Conservation (phyloP, 345 rosid species). For the Eucalyptus urophylla region DNA sequence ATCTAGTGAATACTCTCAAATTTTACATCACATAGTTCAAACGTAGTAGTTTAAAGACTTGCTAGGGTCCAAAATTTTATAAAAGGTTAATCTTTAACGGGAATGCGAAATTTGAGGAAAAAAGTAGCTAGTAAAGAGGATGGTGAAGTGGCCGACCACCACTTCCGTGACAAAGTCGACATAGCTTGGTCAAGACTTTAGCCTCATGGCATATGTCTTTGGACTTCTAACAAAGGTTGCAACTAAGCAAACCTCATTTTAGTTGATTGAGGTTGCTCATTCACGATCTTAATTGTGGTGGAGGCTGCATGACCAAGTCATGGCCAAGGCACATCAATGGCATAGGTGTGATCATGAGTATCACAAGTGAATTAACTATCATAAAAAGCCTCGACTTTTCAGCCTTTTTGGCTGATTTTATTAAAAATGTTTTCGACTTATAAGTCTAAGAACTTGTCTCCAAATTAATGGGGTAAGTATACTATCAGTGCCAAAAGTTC, state of each 20-base stretch:
- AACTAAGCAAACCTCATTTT: not conserved
- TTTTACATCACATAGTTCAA: too few relatives aligned
- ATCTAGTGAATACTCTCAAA: too few relatives aligned
- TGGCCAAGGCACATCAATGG: not conserved
- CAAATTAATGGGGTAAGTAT: too few relatives aligned
- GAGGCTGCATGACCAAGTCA: not conserved
- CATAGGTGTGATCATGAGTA: not conserved
- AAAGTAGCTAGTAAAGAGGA: not conserved
- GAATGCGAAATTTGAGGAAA: not conserved
- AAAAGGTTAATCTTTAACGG: not conserved
- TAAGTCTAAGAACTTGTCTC: not conserved
- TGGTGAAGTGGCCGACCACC: not conserved
- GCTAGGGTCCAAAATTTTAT: not conserved
- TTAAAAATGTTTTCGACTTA: too few relatives aligned
- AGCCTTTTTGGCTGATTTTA: not conserved
- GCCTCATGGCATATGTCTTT: not conserved
- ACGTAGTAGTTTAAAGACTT: too few relatives aligned
- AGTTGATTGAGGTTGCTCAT: not conserved
- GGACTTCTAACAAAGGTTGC: not conserved
- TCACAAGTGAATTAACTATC: not conserved
- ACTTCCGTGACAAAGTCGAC: accelerated
- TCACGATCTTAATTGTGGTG: not conserved
- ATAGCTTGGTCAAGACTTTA: not conserved
- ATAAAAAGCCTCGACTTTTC: not conserved
- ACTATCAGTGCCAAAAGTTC: too few relatives aligned